phyloP scores from a whole-genome alignment of 306 rosid species.

The Cucumis cinereus region DNA sequence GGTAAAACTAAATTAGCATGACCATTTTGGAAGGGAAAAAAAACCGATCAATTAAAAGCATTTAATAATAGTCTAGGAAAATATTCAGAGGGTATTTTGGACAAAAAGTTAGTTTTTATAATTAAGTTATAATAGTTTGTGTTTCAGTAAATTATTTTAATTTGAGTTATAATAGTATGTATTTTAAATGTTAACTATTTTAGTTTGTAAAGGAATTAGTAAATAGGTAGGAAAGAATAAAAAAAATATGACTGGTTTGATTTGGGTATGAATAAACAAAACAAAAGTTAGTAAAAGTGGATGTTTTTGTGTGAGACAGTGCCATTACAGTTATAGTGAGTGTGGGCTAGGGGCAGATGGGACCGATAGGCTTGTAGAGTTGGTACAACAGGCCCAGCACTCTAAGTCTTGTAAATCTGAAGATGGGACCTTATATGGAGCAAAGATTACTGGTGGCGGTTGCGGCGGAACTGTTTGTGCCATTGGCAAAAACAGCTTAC shows the following conservation, averaged over 20 bases:
- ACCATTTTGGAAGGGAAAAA: too few relatives aligned
- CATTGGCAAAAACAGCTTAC: constrained; percentile 57
- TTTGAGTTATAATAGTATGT: too few relatives aligned
- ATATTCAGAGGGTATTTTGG: too few relatives aligned
- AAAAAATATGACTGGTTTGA: not conserved
- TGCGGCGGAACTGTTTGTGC: constrained; percentile 91
- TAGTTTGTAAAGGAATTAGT: too few relatives aligned
- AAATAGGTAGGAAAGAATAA: too few relatives aligned
- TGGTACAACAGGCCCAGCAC: constrained; percentile 76
- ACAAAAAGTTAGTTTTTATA: too few relatives aligned
- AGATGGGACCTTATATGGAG: constrained; percentile 65
- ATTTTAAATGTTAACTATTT: too few relatives aligned
- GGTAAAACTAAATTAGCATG: not conserved
- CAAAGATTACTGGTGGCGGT: constrained; percentile 95
- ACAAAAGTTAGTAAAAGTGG: not conserved
- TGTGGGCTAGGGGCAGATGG: constrained; percentile 92
- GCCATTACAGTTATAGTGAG: constrained; percentile 79
- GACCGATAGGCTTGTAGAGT: constrained; percentile 75
- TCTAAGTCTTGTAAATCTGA: constrained; percentile 36
- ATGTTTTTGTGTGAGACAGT: constrained; percentile 30
- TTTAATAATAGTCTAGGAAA: too few relatives aligned
- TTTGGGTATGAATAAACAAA: not conserved
- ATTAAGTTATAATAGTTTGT: too few relatives aligned
- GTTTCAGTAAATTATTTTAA: too few relatives aligned
- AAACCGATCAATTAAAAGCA: too few relatives aligned